A percentile compares a stretch with the other conserved stretches of the same genome.
phyloP scores from a whole-genome alignment of 192 early-diverging fungal genomes.

The Backusella australiensis region DNA sequence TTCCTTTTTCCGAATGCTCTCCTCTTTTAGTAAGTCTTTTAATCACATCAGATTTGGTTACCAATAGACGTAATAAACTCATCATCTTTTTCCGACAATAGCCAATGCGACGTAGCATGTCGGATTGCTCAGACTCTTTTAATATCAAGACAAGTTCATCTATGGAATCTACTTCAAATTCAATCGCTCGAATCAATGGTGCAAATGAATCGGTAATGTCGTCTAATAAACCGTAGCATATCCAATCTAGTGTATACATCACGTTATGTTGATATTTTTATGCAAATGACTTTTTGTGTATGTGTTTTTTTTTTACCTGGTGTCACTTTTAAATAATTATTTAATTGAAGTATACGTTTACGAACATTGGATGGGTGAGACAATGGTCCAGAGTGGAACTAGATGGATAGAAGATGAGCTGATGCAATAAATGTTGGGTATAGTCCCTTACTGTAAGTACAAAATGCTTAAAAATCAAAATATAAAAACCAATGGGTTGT shows the following conservation, averaged over 20 bases:
- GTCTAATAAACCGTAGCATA: conserved; percentile 94
- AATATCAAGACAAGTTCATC: conserved; percentile 93
- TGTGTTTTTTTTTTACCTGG: conserved; percentile 48
- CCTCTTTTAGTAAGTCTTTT: conserved; percentile 71
- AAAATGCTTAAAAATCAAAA: conserved; percentile 63
- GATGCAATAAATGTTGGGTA: too few species aligned
- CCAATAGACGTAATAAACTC: conserved; percentile 63
- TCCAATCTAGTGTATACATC: conserved; percentile 69
- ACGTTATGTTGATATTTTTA: conserved; percentile 1
- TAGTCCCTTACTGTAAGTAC: conserved; percentile 58
- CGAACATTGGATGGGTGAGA: conserved; percentile 84
- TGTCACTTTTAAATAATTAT: conserved; percentile 80
- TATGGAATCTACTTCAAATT: conserved; percentile 93
- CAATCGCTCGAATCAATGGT: conserved; percentile 81
- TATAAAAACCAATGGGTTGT: conserved; percentile 67
- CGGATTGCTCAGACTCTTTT: conserved; percentile 84
- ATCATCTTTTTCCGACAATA: conserved; percentile 71
- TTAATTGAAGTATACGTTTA: conserved; percentile 80
- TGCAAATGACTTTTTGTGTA: background rate
- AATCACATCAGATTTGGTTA: conserved; percentile 74
- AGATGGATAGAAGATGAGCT: background rate
- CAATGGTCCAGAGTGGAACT: conserved; percentile 82
- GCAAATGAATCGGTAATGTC: conserved; percentile 93
- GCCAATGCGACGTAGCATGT: conserved; percentile 77
- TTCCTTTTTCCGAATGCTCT: conserved; percentile 4